Evolutionary conservation across 2,329 filamentous ascomycete species (phyloP), one percentile per base, ranked within the genome.

Genomic region (Colletotrichum brevisporum): DNA sequence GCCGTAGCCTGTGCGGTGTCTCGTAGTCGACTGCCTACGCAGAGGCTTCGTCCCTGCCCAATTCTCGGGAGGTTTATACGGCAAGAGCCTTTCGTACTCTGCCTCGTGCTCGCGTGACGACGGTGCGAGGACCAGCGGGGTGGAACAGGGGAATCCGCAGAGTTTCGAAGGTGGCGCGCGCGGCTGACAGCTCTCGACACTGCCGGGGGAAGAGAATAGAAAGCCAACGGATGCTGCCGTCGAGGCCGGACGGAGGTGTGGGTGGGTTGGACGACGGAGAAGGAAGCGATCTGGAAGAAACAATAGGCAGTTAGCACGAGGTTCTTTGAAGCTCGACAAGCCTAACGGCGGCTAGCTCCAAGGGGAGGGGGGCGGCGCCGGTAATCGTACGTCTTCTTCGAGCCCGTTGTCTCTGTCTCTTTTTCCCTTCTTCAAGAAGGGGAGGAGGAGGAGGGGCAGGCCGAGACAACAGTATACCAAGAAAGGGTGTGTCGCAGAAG

Each of bases 291-390:
- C 55, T 69, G 43, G 43, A 56, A 51, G n/a, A 36, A n/a, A 12
- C 10, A 36, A 36, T 36, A 36, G 16, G 9, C 26, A n/a, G 54
- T 69, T 61, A 69, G 62, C 67, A 36, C 24, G 31, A 59, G 36
- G 31, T 50, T 24, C 31, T 54, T 67, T 18, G 36, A 43, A 36
- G 31, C 31, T 64, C 31, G 65, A 61, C 48, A 47, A 21, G 55
- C 55, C 60, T 55, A 69, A 69, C 66, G 66, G 66, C 51, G 50
- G 62, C 39, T 69, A 65, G 62, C 36, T 52, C 62, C 43, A 60
- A 48, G 47, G 60, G 27, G n/a, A n/a, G 8, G 10, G 31, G 10
- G 10, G 31, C 8, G 47, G 45, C 43, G 60, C 2, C n/a, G 62
- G 50, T 18, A 56, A 26, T 56, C 66, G 43, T 66, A 69, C 66